Evolutionary conservation across 2,329 filamentous ascomycete genomes (phyloP), one percentile per base, ranked within the genome.

Genomic region (Ophiosphaerella korrae): DNA sequence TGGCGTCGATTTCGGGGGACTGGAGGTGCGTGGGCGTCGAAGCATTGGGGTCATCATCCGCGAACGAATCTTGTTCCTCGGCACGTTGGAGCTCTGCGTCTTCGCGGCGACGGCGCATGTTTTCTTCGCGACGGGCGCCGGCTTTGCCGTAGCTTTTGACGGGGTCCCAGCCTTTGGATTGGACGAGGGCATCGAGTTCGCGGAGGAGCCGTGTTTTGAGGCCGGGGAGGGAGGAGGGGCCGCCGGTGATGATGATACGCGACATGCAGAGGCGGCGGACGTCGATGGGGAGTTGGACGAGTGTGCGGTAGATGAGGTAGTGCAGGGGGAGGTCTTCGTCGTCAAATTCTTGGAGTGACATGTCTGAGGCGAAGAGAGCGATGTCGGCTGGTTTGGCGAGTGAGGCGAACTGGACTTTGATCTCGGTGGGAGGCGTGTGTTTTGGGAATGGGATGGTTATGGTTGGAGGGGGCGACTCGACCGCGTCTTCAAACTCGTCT

Each of bases 281-380:
- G 72, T 99, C 94, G 3, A 93, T 77, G 0, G 92, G 89, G 1
- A 97, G 79, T 7, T 84, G 81, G 1, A 95, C 79, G 1, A 99
- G 81, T 33, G 86, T 83, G 45, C 84, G 83, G 74, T 96, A 95
- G 2, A 95, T 79, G 7, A 97, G 81, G 11, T 86, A 70, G 44
- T 89, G 90, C 1, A 97, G 66, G 0, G 93, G 87, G 14, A 89
- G 81, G 58, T 97, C 93, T 61, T 99, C 82, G 63, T 97, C 92
- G 66, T 99, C 94, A 55, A 92, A 86, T 34, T 86, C 84, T 70
- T 66, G 77, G 63, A 65, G 75, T 54, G 75, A 75, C 67, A 62
- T 80, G 64, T 64, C 81, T 60, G 66, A 80, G 3, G 76, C 87
- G 58, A 97, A 90, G 48, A 97, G 86, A 1, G 86, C 82, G 23